phyloP scores from a whole-genome alignment of 1,284 basidiomycete species.

The Fomitopsis palustris region DNA sequence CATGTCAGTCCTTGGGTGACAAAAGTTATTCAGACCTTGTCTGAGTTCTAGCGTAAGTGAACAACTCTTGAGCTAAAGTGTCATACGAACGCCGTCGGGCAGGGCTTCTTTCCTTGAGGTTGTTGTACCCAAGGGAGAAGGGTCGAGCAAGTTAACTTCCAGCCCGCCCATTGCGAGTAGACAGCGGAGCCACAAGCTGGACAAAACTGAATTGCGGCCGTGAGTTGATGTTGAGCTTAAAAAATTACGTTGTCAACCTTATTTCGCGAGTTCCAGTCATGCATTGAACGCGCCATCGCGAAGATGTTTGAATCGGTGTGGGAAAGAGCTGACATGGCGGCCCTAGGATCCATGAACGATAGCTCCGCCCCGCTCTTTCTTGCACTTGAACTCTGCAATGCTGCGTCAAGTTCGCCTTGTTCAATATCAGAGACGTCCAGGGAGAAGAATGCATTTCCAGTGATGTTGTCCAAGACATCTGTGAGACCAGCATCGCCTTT shows the following conservation, averaged over 20 bases:
- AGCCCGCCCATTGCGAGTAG: constrained; percentile 92
- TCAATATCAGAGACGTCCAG: constrained; percentile 64
- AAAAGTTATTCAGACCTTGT: constrained; percentile 83
- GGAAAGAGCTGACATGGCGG: constrained; percentile 52
- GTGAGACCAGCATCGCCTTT: constrained; percentile 24
- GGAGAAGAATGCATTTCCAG: constrained; percentile 78
- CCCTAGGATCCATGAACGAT: constrained; percentile 68
- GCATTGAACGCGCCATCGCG: constrained; percentile 73
- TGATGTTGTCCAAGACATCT: constrained; percentile 52
- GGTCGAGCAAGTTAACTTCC: constrained; percentile 85
- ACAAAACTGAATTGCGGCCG: constrained; percentile 66
- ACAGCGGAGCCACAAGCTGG: constrained; percentile 80
- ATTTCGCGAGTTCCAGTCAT: constrained; percentile 89
- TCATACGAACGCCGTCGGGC: constrained; percentile 58
- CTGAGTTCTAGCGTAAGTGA: constrained; percentile 31
- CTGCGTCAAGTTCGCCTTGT: constrained; percentile 39
- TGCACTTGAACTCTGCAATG: constrained; percentile 39
- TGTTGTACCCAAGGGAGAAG: constrained; percentile 64
- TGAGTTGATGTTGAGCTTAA: not conserved
- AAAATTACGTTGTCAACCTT: constrained; percentile 42
- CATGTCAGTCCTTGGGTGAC: constrained; percentile 83
- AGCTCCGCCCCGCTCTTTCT: constrained; percentile 37
- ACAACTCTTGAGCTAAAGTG: not conserved
- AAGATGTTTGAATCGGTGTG: constrained; percentile 68
- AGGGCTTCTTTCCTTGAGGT: constrained; percentile 56